A percentile compares a stretch with the other conserved stretches of the same genome.
These are phyloP conservation scores for Striga asiatica DNA, from an alignment of 257 asterid species.

Conservation along the genomic window DNA sequence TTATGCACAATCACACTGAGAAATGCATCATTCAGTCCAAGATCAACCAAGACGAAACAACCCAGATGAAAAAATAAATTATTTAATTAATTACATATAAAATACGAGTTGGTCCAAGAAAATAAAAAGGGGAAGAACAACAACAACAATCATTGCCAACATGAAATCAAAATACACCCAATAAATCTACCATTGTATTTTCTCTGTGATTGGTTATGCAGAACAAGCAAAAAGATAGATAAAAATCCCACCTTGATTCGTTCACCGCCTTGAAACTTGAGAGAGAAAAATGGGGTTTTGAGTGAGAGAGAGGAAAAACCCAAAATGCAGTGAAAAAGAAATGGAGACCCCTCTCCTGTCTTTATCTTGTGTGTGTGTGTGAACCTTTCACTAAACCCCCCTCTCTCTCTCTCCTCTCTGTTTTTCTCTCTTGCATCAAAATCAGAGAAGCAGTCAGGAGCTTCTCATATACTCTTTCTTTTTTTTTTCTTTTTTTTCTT, in stretches of 20 bases:
- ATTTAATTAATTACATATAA: no score
- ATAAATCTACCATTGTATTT: neutral
- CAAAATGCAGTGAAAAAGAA: slow-evolving; percentile 23
- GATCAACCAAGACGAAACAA: slow-evolving; percentile 20
- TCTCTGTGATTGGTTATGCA: neutral
- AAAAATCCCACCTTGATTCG: slow-evolving; percentile 34
- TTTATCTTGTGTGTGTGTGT: slow-evolving; percentile 28
- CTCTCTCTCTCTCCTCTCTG: slow-evolving; percentile 20
- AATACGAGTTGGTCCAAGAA: neutral
- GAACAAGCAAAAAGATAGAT: neutral
- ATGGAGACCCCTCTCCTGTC: slow-evolving; percentile 30
- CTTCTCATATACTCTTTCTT: slow-evolving; percentile 47
- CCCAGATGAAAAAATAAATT: slow-evolving; percentile 10
- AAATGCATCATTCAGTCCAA: slow-evolving; percentile 11
- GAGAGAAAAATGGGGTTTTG: slow-evolving; percentile 26
- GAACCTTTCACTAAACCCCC: slow-evolving; percentile 38
- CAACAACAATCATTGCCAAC: no score
- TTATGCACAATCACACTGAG: slow-evolving; percentile 8
- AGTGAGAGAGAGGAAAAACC: slow-evolving; percentile 22
- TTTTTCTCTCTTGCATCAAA: slow-evolving; percentile 48
- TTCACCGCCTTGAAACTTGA: slow-evolving; percentile 25
- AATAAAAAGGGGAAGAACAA: neutral
- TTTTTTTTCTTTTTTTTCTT: slow-evolving; percentile 1
- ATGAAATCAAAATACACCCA: slow-evolving; percentile 8
- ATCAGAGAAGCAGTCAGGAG: slow-evolving; percentile 62